These are phyloP conservation scores for Ascochyta koolunga DNA, from an alignment of 2,329 filamentous ascomycete species.

Conservation along the genomic window DNA sequence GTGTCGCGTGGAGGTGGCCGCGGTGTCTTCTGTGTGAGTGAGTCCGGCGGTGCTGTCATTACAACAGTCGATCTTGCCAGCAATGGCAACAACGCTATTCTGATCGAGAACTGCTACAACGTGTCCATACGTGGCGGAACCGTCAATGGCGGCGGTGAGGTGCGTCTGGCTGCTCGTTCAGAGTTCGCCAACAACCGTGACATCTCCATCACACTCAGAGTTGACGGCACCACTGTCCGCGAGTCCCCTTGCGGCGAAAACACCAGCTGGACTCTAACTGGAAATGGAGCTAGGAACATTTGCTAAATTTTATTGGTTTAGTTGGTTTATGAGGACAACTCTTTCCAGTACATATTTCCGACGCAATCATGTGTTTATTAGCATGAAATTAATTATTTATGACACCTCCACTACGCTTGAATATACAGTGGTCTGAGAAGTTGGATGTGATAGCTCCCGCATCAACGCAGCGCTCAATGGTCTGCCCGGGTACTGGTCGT, in stretches of 20 bases:
- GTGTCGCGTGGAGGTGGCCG: conserved; percentile 63
- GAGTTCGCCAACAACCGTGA: conserved; percentile 63
- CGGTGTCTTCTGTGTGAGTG: conserved; percentile 64
- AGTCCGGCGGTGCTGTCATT: conserved; percentile 62
- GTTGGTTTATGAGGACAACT: no score
- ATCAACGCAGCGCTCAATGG: no score
- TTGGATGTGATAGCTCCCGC: no score
- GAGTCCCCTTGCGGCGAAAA: conserved; percentile 62
- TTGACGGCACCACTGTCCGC: conserved; percentile 58
- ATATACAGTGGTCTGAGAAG: neutral
- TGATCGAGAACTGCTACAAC: conserved; percentile 67
- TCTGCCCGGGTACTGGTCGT: neutral
- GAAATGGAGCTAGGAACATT: conserved; percentile 46
- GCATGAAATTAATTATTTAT: neutral
- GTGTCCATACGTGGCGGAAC: conserved; percentile 58
- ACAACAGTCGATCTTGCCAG: conserved; percentile 56
- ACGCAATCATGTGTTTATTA: neutral
- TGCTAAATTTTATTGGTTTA: conserved; percentile 17
- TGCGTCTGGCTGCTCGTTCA: conserved; percentile 58
- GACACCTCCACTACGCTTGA: neutral
- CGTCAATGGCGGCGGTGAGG: conserved; percentile 62
- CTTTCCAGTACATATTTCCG: no score
- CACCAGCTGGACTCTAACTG: conserved; percentile 57
- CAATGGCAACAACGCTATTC: conserved; percentile 63
- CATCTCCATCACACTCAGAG: conserved; percentile 56